Evolutionary conservation across 768 basidiomycete species (phyloP), one percentile per base, ranked within the genome.

Genomic region (Suillus placidus): DNA sequence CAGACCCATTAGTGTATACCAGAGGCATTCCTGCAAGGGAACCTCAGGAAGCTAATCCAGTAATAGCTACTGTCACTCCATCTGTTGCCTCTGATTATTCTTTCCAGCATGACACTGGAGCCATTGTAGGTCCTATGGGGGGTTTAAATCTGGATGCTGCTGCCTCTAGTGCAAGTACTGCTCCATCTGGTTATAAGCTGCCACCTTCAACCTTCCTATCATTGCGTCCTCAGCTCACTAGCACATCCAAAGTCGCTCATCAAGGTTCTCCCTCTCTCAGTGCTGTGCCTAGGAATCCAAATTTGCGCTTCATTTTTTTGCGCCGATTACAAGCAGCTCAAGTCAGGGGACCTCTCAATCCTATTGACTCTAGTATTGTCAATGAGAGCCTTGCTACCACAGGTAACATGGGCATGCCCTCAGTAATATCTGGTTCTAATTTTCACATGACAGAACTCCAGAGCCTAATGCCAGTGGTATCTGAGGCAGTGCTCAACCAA

Each of bases 21-120:
- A 64, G 26, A 18, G 35, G 23, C 3, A 47, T 64, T 8, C 64
- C 64, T 30, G 20, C 61, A 34, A 63, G 64, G 61, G 43, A 23
- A 18, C 20, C 34, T n/a, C 32, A 55, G 20, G 54, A 0, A 13
- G 10, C 9, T 7, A 20, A 32, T 12, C 9, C 37, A 18, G 20
- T 6, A 23, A 2, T 13, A 14, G 14, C 23, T 51, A 6, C 26
- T 30, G 16, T 6, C 1, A 2, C 14, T 16, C 2, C 34, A 10
- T 14, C 34, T 18, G 20, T 3, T 23, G 6, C n/a, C 6, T 6
- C 23, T 6, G 7, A 57, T 2, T 1, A 34, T 18, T 35, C 55
- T 23, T 35, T 6, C 2, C 35, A 12, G 8, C 34, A 23, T 60
- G 61, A 34, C 8, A 32, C 16, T 63, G 14, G 38, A 32, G 32